Evolutionary conservation across 257 asterid species (phyloP).

Genomic region (Capsicum chinense): DNA sequence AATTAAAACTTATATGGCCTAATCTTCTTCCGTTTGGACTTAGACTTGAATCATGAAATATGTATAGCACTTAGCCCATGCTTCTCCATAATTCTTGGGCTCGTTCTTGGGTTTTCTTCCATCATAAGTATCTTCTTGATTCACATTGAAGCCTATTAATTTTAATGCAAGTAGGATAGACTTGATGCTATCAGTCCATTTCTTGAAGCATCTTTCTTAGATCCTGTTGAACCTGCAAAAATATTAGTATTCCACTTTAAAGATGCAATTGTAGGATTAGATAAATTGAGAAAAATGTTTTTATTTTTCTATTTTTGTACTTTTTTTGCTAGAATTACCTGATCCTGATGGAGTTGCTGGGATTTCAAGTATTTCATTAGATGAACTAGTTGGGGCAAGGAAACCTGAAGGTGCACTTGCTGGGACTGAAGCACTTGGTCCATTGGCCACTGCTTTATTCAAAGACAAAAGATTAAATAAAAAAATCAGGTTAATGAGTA

Average conservation of each 20-base stretch:
- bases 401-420: neutral
- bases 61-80: too few species aligned
- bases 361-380: slow-evolving; percentile 20
- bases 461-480: neutral
- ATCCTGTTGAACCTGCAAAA: slow-evolving; percentile 41
- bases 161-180: too few species aligned
- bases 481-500: neutral
- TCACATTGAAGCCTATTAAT: too few species aligned
- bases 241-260: too few species aligned
- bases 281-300: neutral
- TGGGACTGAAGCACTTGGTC: slow-evolving; percentile 32
- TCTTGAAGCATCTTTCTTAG: slow-evolving; percentile 46
- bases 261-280: too few species aligned
- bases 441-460: slow-evolving; percentile 33
- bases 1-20: too few species aligned
- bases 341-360: slow-evolving; percentile 38
- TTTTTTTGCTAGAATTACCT: slow-evolving; percentile 1
- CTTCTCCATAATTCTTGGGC: too few species aligned
- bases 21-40: too few species aligned
- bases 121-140: too few species aligned
- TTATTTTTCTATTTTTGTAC: neutral
- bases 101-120: too few species aligned
- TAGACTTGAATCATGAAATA: too few species aligned
- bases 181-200: slow-evolving; percentile 21
- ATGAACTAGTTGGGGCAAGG: slow-evolving; percentile 29